A percentile compares a stretch with the other conserved stretches of the same genome.
Conservation (phyloP, 371 early-diverging fungal species). For the Mucor piriformis region DNA sequence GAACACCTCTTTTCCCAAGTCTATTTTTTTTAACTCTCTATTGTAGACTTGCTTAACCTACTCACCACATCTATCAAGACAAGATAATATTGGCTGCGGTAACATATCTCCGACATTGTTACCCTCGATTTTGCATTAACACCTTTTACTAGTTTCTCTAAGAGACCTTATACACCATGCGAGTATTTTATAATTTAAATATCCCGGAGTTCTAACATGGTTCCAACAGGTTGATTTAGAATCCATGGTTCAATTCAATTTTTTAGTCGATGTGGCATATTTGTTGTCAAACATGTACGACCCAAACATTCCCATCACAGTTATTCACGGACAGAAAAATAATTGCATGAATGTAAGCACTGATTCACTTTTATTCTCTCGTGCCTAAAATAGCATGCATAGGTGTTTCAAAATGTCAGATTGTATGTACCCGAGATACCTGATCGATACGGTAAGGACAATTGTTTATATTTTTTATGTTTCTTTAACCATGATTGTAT, state of each 20-base stretch:
- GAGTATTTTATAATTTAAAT: no score
- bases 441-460: neutral
- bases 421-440: neutral
- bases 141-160: neutral
- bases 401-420: neutral
- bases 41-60: conserved; percentile 1
- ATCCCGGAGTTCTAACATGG: no score
- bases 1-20: neutral
- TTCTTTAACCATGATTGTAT: no score
- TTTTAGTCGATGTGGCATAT: conserved; percentile 5
- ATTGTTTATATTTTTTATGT: no score
- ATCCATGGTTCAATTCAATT: conserved; percentile 16
- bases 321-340: conserved; percentile 7
- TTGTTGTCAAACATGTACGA: neutral
- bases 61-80: neutral
- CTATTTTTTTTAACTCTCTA: no score
- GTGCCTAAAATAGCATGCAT: no score
- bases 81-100: conserved; percentile 11
- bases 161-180: conserved; percentile 7
- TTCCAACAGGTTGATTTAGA: conserved; percentile 6
- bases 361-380: neutral
- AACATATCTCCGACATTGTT: neutral
- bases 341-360: neutral
- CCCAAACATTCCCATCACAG: neutral
- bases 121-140: neutral